phyloP scores from a whole-genome alignment of 2,329 filamentous ascomycete species.

The Tolypocladium tundrense region DNA sequence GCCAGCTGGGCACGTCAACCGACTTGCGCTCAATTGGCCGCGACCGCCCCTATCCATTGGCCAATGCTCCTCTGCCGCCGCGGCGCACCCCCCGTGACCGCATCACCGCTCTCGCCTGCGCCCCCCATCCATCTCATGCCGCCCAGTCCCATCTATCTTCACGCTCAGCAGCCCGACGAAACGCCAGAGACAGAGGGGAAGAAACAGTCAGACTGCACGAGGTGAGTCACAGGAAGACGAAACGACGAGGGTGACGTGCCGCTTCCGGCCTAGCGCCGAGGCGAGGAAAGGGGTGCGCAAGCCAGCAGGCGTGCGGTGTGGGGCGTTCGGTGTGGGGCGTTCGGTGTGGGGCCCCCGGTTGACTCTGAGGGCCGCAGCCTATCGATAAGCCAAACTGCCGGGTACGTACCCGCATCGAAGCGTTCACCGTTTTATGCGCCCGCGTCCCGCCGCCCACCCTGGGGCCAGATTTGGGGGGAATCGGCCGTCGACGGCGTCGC shows the following conservation, averaged over 20 bases:
- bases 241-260: conserved; percentile 1
- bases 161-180: neutral
- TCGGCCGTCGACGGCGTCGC: neutral
- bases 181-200: neutral
- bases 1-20: neutral
- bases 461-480: neutral
- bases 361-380: neutral
- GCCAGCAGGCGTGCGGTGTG: neutral
- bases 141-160: neutral
- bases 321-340: neutral
- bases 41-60: neutral
- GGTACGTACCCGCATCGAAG: neutral
- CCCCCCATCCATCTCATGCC: neutral
- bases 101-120: neutral
- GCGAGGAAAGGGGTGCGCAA: conserved; percentile 1
- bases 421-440: neutral
- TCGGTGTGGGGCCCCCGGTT: neutral
- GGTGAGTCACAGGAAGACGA: conserved; percentile 7
- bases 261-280: conserved; percentile 2
- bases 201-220: neutral
- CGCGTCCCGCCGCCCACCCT: neutral
- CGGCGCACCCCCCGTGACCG: neutral
- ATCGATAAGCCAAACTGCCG: neutral
- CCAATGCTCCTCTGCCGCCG: neutral
- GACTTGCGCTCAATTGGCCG: neutral